phyloP scores from a whole-genome alignment of 1,139 yeast genomes.

The Eremothecium sinecaudum region DNA sequence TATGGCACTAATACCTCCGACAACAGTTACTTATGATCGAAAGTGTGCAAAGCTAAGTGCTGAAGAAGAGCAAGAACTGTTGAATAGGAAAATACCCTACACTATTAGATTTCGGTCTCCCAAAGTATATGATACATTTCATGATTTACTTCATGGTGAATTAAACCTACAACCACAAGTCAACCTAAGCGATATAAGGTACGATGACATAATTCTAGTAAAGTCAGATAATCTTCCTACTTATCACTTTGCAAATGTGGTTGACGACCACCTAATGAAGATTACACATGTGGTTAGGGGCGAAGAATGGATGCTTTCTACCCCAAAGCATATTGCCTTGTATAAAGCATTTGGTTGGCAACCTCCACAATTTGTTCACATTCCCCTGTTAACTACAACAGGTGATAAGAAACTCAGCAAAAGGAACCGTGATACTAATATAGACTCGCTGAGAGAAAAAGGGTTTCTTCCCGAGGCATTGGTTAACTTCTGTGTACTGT shows the following conservation, averaged over 20 bases:
- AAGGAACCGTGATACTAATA: slow-evolving; percentile 73
- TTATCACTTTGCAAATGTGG: slow-evolving; percentile 90
- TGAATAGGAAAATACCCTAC: slow-evolving; percentile 33
- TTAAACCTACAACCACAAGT: slow-evolving; percentile 72
- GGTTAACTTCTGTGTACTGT: slow-evolving; percentile 75
- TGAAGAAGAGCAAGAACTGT: slow-evolving; percentile 35
- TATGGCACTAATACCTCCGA: slow-evolving; percentile 66
- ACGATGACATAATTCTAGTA: slow-evolving; percentile 79
- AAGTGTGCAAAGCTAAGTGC: slow-evolving; percentile 45
- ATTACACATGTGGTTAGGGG: slow-evolving; percentile 94
- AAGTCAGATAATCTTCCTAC: slow-evolving; percentile 94
- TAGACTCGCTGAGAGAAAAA: slow-evolving; percentile 44
- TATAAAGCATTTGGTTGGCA: slow-evolving; percentile 83
- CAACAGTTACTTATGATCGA: slow-evolving; percentile 86
- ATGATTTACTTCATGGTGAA: slow-evolving; percentile 68
- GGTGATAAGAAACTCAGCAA: slow-evolving; percentile 77
- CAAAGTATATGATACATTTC: slow-evolving; percentile 50
- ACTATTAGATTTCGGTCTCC: slow-evolving; percentile 65
- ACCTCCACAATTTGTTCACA: slow-evolving; percentile 76
- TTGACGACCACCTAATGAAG: slow-evolving; percentile 88
- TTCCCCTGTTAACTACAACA: slow-evolving; percentile 72
- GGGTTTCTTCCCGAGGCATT: slow-evolving; percentile 83
- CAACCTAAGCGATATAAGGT: slow-evolving; percentile 60
- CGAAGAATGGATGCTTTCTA: slow-evolving; percentile 94
- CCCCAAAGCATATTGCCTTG: slow-evolving; percentile 86